A percentile compares a stretch with the other conserved stretches of the same genome.
Evolutionary conservation across 2,329 filamentous ascomycete species (phyloP).

Genomic region (Mycosphaerelloides madeirae): DNA sequence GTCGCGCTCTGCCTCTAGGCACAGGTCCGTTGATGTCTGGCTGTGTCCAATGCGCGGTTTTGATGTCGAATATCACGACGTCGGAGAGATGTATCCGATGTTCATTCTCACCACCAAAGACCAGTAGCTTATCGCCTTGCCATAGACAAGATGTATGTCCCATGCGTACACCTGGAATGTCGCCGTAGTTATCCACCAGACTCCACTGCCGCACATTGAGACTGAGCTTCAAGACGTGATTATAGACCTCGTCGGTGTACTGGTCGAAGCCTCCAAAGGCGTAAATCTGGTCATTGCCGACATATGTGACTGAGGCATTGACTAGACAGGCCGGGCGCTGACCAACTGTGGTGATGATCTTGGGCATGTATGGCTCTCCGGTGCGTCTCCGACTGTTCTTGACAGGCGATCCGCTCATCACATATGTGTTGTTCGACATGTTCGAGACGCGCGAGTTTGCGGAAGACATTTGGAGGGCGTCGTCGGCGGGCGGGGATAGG

Average conservation of each 20-base stretch:
- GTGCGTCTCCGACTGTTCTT: constrained; percentile 55
- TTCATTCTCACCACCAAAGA: constrained; percentile 97
- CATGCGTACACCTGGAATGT: constrained; percentile 96
- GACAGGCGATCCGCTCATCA: constrained; percentile 81
- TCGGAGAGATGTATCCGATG: constrained; percentile 93
- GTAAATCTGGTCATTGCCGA: constrained; percentile 94
- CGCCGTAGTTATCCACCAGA: constrained; percentile 95
- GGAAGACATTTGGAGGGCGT: constrained; percentile 13
- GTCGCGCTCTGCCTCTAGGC: constrained; percentile 83
- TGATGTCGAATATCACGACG: constrained; percentile 91
- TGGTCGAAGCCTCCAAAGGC: constrained; percentile 98
- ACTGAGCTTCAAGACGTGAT: constrained; percentile 88
- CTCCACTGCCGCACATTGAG: constrained; percentile 87
- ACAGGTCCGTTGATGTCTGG: constrained; percentile 79
- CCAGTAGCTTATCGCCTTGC: constrained; percentile 88
- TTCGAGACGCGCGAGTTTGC: constrained; percentile 27
- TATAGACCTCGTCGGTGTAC: constrained; percentile 98
- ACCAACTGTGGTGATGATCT: constrained; percentile 60
- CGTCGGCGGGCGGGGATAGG: neutral
- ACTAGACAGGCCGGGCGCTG: constrained; percentile 85
- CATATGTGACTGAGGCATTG: constrained; percentile 91
- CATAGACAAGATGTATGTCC: constrained; percentile 96
- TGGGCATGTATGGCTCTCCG: constrained; percentile 75
- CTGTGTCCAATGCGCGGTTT: constrained; percentile 91
- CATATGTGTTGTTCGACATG: constrained; percentile 66